Evolutionary conservation across 306 rosid species (phyloP), one percentile per base, ranked within the genome.

Genomic region (Trifolium dubium): DNA sequence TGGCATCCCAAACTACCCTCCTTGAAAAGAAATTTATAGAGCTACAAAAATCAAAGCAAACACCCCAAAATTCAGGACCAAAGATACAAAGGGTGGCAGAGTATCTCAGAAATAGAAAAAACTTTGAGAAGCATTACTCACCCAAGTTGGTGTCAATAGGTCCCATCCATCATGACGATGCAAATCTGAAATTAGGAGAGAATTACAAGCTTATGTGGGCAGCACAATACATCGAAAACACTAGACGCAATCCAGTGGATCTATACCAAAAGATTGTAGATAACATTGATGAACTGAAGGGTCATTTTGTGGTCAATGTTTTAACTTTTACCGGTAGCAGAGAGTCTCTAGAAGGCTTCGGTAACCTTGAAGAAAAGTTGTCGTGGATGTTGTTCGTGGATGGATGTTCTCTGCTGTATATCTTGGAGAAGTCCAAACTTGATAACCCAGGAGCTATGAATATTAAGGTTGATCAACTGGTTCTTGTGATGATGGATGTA

Each of bases 21-120:
- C 29, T 67, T 9, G 9, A 41, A 15, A 3, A 12, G 40, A 44
- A 23, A 44, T 9, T 67, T 2, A 0, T 0, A 4, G 19, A 37
- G 29, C 67, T 79, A 4, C 3, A 4, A 11, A 2, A 32, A 0
- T 23, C 61, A 29, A 37, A 18, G 8, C 29, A 5, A 32, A 32
- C 0, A 46, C 8, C 8, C 17, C 6, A 3, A 29, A 14, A 29
- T 1, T 23, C 10, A 49, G 0, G 0, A 2, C 23, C 76, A 9
- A 80, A 67, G 73, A 67, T 80, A n/a, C 83, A 80, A 51, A 2
- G 6, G 28, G 83, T 80, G 8, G 17, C 76, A 3, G 19, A 13
- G 11, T 4, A 49, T 68, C 53, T 80, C 17, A 28, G 80, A 9
- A 5, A 30, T 0, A 9, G 80, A 67, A 0, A 50, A 3, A 2